Base-by-base conservation (phyloP, 768 basidiomycete genomes). In the Chalciporus piperatus region DNA sequence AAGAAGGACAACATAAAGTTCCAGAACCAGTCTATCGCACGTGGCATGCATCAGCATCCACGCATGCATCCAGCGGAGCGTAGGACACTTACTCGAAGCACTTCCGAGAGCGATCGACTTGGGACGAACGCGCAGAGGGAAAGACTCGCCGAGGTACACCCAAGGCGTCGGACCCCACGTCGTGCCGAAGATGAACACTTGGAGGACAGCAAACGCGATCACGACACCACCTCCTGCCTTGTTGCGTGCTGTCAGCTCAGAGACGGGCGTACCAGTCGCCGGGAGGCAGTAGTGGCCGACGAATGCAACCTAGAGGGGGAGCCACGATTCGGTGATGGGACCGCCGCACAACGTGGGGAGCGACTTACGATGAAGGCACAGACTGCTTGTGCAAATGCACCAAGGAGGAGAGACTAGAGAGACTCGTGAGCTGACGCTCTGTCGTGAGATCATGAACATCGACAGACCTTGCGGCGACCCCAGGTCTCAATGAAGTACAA, bases 111-210 rank as follows among this genome's bases (percentile, higher is more conserved):
- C 88, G 61, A 91, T 89, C 57, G 79, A 74, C 67, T 89, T 89
- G 6, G 89, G 79, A 50, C 88, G 79, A 41, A 92, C 85, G 42
- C 87, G 83, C 20, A 91, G 80, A 13, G 88, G 89, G 79, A 90
- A 91, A 17, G 82, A 84, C 73, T 90, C 87, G 46, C 86, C 86
- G 28, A 88, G 77, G 60, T 87, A 87, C 6, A 87, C 87, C 82
- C 82, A 84, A 57, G 85, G 85, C 30, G 80, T 84, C 7, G 85
- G 84, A 12, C 87, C 87, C 87, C 87, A 90, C 71, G 87, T 89
- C 53, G 84, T 77, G 2, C 80, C 81, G 66, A 79, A 90, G 10
- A 79, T 77, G 58, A 84, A 81, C 23, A 91, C 85, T 46, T 90
- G 87, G 22, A 89, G 68, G n/a, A 90, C 78, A 0, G 85, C 89